These are phyloP conservation scores for Aureobasidium sp. DNA, from an alignment of 2,329 filamentous ascomycete species.

Conservation along the genomic window DNA sequence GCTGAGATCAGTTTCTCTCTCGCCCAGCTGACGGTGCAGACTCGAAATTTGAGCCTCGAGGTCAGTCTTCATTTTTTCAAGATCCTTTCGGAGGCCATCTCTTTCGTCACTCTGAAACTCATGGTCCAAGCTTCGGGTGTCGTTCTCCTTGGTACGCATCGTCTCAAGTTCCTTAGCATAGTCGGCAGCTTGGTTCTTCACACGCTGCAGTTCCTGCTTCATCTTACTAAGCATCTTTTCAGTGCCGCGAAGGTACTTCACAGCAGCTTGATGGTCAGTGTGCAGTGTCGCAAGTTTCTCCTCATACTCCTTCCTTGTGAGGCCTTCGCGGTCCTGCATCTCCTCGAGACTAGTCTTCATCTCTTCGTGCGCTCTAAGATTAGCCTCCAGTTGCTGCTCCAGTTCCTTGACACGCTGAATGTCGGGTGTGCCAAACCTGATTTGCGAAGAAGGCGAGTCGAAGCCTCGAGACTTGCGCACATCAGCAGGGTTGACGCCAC, in stretches of 20 bases:
- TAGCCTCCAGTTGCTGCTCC: conserved; percentile 76
- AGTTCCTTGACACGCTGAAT: conserved; percentile 72
- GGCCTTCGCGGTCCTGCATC: conserved; percentile 72
- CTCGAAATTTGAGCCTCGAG: conserved; percentile 65
- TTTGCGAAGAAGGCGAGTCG: conserved; percentile 49
- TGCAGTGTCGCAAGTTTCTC: conserved; percentile 91
- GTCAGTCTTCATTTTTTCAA: conserved; percentile 62
- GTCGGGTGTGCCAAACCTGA: conserved; percentile 64
- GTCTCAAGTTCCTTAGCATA: conserved; percentile 70
- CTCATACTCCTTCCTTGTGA: conserved; percentile 81
- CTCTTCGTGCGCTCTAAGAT: conserved; percentile 76
- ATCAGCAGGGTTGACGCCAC: conserved; percentile 73
- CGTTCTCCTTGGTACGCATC: conserved; percentile 21
- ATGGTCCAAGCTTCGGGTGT: conserved; percentile 15
- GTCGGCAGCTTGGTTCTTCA: conserved; percentile 77
- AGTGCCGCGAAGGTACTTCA: conserved; percentile 96
- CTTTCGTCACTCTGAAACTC: conserved; percentile 66
- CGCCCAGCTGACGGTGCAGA: conserved; percentile 62
- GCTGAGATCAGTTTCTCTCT: conserved; percentile 62
- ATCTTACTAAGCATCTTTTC: conserved; percentile 99
- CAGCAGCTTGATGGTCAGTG: conserved; percentile 94
- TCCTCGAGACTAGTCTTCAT: conserved; percentile 68
- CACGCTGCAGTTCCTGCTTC: conserved; percentile 91
- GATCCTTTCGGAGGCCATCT: conserved; percentile 56
- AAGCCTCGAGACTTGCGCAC: conserved; percentile 64